These are phyloP conservation scores for Neurospora crassa DNA, from an alignment of 2,329 filamentous ascomycete species.

Conservation along the genomic window DNA sequence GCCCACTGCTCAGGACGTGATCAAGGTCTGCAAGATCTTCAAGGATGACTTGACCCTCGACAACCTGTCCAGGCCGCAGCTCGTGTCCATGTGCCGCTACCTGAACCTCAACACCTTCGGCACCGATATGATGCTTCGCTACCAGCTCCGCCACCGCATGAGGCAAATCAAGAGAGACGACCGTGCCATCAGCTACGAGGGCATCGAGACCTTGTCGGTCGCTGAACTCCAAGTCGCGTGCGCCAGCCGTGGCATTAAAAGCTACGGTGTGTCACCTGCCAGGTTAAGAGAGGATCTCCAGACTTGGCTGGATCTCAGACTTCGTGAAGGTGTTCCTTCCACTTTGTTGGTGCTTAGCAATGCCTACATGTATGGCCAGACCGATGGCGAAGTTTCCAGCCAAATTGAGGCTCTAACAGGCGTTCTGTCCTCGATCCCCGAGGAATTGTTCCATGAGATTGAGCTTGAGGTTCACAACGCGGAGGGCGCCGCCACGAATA, in stretches of 20 bases:
- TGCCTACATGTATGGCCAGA: conserved; percentile 88
- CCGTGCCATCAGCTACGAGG: conserved; percentile 85
- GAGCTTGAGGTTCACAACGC: conserved; percentile 96
- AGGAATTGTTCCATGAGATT: conserved; percentile 98
- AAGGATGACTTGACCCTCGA: conserved; percentile 95
- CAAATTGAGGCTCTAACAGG: conserved; percentile 91
- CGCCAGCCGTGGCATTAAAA: conserved; percentile 83
- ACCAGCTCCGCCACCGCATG: conserved; percentile 96
- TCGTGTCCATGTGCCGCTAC: conserved; percentile 96
- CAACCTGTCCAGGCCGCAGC: conserved; percentile 89
- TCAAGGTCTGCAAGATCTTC: conserved; percentile 98
- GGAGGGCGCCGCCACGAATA: conserved; percentile 96
- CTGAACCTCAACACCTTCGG: conserved; percentile 97
- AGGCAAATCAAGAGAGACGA: conserved; percentile 98
- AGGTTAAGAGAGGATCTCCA: conserved; percentile 82
- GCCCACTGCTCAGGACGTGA: conserved; percentile 81
- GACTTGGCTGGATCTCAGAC: conserved; percentile 87
- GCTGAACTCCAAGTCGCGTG: conserved; percentile 87
- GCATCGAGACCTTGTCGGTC: conserved; percentile 87
- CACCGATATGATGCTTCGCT: conserved; percentile 94
- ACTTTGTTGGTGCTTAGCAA: conserved; percentile 93
- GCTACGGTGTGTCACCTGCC: conserved; percentile 82
- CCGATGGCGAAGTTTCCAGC: conserved; percentile 72
- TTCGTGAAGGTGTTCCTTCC: conserved; percentile 91
- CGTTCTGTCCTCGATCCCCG: conserved; percentile 87